Evolutionary conservation across 176 grass and related monocot species (phyloP), one percentile per base, ranked within the genome.

Genomic region (Canna indica): DNA sequence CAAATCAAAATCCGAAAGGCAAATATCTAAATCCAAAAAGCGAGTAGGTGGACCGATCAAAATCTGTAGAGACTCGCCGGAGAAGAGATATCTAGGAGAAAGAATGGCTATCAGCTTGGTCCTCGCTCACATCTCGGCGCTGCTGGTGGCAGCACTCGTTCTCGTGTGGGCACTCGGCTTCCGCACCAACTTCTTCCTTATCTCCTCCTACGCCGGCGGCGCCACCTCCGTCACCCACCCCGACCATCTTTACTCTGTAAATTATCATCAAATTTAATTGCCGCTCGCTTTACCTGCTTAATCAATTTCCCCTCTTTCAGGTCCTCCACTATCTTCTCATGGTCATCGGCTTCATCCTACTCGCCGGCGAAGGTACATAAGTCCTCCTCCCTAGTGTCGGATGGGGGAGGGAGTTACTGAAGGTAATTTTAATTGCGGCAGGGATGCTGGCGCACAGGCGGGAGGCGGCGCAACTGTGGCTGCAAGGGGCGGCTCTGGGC

Each of bases 81-180:
- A n/a, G n/a, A n/a, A n/a, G n/a, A n/a, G n/a, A n/a, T n/a, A n/a
- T n/a, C n/a, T n/a, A n/a, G n/a, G n/a, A n/a, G n/a, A n/a, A n/a
- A n/a, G n/a, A 0, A 46, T 46, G 44, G 44, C 44, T 15, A 15
- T 46, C 13, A 46, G 44, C 32, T 16, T 24, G 3, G 18, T n/a
- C 15, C 63, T 57, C 53, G 7, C n/a, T 25, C 53, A 10, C 20
- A 20, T 57, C 53, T 47, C n/a, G 16, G 68, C 64, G 30, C 77
- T 78, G 25, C 68, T 70, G 13, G 68, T 70, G 22, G 44, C 68
- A 11, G 12, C 10, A 13, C 68, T 70, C 68, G 42, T 70, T 4
- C 68, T 70, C 68, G 25, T 70, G 26, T 70, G 68, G 68, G 7
- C 42, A 13, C 68, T 70, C 42, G 41, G 42, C 44, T 70, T 70